Percentiles rank a stretch among this genome's conserved stretches.
phyloP scores from a whole-genome alignment of 306 rosid species.

The Crataegus laevigata region DNA sequence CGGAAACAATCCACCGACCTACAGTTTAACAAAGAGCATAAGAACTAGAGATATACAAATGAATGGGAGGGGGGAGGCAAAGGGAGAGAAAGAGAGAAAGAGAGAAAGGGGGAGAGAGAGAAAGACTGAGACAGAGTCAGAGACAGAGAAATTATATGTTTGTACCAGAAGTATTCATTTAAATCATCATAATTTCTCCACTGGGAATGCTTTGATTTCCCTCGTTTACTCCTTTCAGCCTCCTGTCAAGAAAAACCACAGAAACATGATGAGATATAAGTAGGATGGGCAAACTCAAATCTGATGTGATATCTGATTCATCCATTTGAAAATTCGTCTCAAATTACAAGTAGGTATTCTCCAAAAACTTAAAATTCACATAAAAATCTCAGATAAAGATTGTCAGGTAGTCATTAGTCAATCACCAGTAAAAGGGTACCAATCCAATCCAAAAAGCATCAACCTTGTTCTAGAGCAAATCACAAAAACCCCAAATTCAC shows the following conservation, averaged over 20 bases:
- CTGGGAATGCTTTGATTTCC: conserved; percentile 96
- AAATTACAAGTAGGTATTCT: neutral
- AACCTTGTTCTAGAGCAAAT: neutral
- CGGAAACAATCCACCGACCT: conserved; percentile 97
- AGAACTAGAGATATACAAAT: neutral
- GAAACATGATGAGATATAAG: neutral
- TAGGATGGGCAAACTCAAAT: conserved; percentile 22
- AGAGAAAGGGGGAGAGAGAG: neutral
- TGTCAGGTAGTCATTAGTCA: neutral
- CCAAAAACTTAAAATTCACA: neutral
- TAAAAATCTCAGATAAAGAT: neutral
- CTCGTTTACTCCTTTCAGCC: conserved; percentile 67
- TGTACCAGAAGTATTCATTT: conserved; percentile 92
- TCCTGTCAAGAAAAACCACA: conserved; percentile 44
- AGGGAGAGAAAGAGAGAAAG: neutral
- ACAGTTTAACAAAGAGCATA: conserved; percentile 22
- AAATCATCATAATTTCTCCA: conserved; percentile 99
- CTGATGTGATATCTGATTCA: conserved; percentile 4
- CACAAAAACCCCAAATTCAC: neutral
- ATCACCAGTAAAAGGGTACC: neutral
- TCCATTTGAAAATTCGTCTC: conserved; percentile 1
- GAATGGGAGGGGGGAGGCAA: neutral
- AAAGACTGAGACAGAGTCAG: no score
- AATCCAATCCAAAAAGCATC: neutral
- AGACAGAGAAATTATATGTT: neutral